Percentiles rank a stretch among this genome's conserved stretches.
phyloP scores from a whole-genome alignment of 805 yeast species.

The Kazachstania psychrophila region DNA sequence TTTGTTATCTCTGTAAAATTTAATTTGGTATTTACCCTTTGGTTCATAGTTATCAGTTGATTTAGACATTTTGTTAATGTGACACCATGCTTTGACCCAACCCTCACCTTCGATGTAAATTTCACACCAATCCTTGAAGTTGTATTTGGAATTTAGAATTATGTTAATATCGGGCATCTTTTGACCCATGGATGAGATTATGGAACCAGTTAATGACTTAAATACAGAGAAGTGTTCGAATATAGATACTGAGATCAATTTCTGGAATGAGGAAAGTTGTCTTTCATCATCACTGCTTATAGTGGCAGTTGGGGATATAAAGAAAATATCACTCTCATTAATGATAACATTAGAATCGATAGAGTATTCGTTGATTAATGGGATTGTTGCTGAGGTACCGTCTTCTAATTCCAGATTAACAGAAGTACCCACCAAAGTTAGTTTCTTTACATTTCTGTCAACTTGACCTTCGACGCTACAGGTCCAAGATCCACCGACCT shows the following conservation, averaged over 20 bases:
- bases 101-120: slow-evolving; percentile 23
- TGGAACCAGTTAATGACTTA: slow-evolving; percentile 24
- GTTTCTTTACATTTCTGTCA: not conserved
- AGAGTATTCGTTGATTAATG: slow-evolving; percentile 1
- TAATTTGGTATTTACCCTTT: slow-evolving; percentile 22
- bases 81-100: slow-evolving; percentile 30
- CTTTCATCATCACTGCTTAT: slow-evolving; percentile 2
- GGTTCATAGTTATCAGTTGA: slow-evolving; percentile 5
- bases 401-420: slow-evolving; percentile 2
- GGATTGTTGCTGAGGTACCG: not conserved
- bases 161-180: slow-evolving; percentile 24
- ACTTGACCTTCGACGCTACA: not conserved
- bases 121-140: slow-evolving; percentile 31
- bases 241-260: slow-evolving; percentile 12
- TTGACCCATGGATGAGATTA: slow-evolving; percentile 21
- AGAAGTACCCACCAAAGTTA: slow-evolving; percentile 4
- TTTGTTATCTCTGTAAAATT: slow-evolving; percentile 23
- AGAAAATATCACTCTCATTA: not conserved
- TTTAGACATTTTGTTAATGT: slow-evolving; percentile 18
- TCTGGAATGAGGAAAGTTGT: slow-evolving; percentile 4
- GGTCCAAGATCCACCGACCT: not conserved
- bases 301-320: slow-evolving; percentile 5
- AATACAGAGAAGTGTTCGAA: slow-evolving; percentile 22
- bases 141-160: slow-evolving; percentile 20
- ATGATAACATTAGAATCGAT: not conserved